These are phyloP conservation scores for Hyaloscypha bicolor DNA, from an alignment of 495 filamentous ascomycete genomes.

Conservation along the genomic window DNA sequence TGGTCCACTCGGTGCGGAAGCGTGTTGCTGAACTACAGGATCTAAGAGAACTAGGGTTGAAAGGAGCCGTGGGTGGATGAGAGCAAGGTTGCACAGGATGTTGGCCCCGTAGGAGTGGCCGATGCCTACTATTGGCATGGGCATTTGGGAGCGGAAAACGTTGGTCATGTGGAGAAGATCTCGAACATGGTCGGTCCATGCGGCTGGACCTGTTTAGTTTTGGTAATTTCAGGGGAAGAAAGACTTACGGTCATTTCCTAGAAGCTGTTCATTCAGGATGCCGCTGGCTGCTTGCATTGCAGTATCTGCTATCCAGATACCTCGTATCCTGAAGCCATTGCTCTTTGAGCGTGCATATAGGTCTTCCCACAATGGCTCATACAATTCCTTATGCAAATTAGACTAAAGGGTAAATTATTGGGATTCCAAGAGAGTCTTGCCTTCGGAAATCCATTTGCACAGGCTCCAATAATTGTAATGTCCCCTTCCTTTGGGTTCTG, in stretches of 20 bases:
- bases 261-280: constrained; percentile 68
- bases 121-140: constrained; percentile 83
- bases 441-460: constrained; percentile 92
- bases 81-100: constrained; percentile 61
- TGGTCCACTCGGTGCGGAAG: constrained; percentile 31
- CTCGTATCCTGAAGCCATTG: constrained; percentile 68
- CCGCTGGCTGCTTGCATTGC: constrained; percentile 76
- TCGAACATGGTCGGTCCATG: constrained; percentile 83
- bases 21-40: constrained; percentile 65
- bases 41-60: constrained; percentile 78
- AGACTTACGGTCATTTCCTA: constrained; percentile 77
- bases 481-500: constrained; percentile 65
- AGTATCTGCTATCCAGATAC: constrained; percentile 87
- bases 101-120: constrained; percentile 89
- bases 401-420: neutral
- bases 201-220: constrained; percentile 45
- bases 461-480: constrained; percentile 79
- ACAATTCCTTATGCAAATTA: constrained; percentile 63
- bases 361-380: constrained; percentile 86
- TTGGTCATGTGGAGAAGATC: constrained; percentile 91
- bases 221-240: constrained; percentile 30
- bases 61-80: constrained; percentile 84
- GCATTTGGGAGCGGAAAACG: constrained; percentile 78
- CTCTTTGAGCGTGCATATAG: constrained; percentile 55
- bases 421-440: constrained; percentile 36